phyloP scores from a whole-genome alignment of 495 filamentous ascomycete genomes.

The Hypomontagnella monticulosa region DNA sequence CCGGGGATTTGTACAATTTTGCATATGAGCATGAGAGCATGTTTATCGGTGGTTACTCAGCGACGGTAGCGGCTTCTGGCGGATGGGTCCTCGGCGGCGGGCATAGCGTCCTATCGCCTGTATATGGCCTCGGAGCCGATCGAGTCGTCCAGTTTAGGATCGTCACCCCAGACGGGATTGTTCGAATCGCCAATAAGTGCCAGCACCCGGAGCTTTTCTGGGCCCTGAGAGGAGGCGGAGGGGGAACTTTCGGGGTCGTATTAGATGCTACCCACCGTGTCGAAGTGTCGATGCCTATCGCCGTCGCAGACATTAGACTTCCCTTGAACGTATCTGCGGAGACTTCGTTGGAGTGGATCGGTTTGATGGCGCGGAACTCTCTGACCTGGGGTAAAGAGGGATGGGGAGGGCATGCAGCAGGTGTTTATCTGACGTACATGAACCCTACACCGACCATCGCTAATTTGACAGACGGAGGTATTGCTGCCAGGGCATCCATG shows the following conservation, averaged over 20 bases:
- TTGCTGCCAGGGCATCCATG: conserved; percentile 47
- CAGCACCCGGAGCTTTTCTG: conserved; percentile 67
- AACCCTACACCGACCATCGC: conserved; percentile 48
- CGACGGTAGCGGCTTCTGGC: conserved; percentile 61
- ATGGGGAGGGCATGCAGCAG: conserved; percentile 58
- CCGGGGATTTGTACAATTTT: conserved; percentile 48
- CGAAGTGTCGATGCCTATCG: conserved; percentile 46
- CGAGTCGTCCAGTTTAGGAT: conserved; percentile 70
- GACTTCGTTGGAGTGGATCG: conserved; percentile 46
- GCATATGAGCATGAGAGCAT: conserved; percentile 48
- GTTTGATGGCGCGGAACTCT: conserved; percentile 54
- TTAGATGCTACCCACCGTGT: conserved; percentile 58
- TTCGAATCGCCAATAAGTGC: conserved; percentile 58
- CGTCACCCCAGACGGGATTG: conserved; percentile 62
- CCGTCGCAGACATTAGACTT: conserved; percentile 53
- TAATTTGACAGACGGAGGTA: conserved; percentile 30
- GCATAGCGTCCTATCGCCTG: conserved; percentile 61
- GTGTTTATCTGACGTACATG: conserved; percentile 51
- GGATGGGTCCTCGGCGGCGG: conserved; percentile 73
- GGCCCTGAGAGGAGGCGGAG: conserved; percentile 68
- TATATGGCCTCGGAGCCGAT: conserved; percentile 71
- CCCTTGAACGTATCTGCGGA: conserved; percentile 39
- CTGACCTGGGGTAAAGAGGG: conserved; percentile 56
- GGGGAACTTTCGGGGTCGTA: conserved; percentile 64
- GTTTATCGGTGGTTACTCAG: conserved; percentile 49